Evolutionary conservation across 331 rosid species (phyloP).

Genomic region (Malus hybrid): DNA sequence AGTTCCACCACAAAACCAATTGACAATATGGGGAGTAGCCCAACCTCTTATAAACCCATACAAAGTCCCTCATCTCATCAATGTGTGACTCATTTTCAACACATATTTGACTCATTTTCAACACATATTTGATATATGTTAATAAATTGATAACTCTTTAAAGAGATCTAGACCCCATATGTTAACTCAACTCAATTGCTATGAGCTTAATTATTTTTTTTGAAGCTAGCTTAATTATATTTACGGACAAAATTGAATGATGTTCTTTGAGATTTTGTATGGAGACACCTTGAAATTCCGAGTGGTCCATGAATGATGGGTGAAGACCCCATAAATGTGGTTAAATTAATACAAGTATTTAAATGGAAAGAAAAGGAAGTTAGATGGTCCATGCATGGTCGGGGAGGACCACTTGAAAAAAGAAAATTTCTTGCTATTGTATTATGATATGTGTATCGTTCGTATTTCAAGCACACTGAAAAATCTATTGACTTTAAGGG

Average conservation of each 20-base stretch:
- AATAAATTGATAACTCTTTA: neutral
- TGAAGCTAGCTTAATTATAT: neutral
- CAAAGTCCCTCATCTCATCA: no score
- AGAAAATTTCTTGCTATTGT: no score
- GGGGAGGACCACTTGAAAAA: neutral
- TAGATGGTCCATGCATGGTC: neutral
- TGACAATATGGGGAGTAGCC: no score
- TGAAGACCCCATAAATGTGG: neutral
- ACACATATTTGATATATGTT: neutral
- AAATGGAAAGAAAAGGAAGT: neutral
- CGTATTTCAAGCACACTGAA: no score
- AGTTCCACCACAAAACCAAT: no score
- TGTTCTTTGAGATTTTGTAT: neutral
- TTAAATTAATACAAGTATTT: neutral
- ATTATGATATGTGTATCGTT: no score
- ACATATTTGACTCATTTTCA: no score
- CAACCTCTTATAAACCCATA: no score
- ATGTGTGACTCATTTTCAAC: neutral
- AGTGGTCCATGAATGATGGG: neutral
- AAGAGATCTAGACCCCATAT: neutral
- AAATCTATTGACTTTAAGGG: constrained; percentile 4
- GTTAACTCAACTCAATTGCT: neutral
- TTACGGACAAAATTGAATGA: neutral
- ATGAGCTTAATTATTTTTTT: neutral
- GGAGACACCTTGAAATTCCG: neutral